Base-by-base conservation (phyloP, 2,329 filamentous ascomycete species). In the Polychaeton citri region DNA sequence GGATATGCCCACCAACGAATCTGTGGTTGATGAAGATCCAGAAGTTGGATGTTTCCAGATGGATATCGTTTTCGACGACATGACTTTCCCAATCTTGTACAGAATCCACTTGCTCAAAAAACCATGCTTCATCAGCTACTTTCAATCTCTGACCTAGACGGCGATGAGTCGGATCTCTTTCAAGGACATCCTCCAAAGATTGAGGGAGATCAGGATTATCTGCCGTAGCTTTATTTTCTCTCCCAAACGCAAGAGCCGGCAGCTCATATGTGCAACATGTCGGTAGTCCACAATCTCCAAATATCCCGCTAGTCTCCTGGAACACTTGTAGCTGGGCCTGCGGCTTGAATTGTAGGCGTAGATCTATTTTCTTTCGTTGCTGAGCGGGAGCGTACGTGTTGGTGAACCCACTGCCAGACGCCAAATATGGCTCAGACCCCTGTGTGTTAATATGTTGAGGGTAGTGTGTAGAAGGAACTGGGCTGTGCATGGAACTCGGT, bases 21-120 rank as follows among this genome's bases (percentile, higher is more conserved):
- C 28, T 34, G 33, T 47, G 38, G 13, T 45, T 43, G 35, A 47
- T 40, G 38, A 47, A 47, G n/a, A 19, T 28, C 16, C 5, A 33
- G 24, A 15, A 12, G 18, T 8, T 37, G 34, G 6, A 15, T 21
- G 8, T 32, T 32, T 31, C 24, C 21, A 31, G 35, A 21, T 30
- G 9, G 5, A 31, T 21, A 7, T 31, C 31, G 13, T 32, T 21
- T 16, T 36, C 30, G 8, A 37, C 26, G 7, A 42, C 24, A 31
- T 39, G 16, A 7, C 30, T 21, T 21, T 45, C 43, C 43, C 40
- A 45, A 17, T 33, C 33, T 34, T 38, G 20, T 3, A 45, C 40
- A 17, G 26, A 18, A 9, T 40, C 36, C 9, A 43, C 21, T 15
- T 43, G 40, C 6, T 39, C 21, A 24, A 35, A 38, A 31, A 45